A percentile compares a stretch with the other conserved stretches of the same genome.
These are phyloP conservation scores for Candida ipomoeae DNA, from an alignment of 805 yeast genomes.

Conservation along the genomic window DNA sequence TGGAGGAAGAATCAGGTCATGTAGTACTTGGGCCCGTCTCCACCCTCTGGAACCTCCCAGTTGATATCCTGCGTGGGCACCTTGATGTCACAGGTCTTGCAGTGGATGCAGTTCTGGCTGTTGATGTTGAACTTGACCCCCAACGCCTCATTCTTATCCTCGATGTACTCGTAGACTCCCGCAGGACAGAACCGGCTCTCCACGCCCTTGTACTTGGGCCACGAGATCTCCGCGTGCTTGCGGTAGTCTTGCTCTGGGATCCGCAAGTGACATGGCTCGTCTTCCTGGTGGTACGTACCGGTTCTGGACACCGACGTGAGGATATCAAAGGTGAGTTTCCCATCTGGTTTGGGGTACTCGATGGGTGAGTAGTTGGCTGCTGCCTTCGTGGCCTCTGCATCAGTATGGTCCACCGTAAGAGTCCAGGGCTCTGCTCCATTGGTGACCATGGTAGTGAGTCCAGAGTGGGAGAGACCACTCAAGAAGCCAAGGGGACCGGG, in stretches of 20 bases:
- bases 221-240: constrained; percentile 64
- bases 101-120: constrained; percentile 95
- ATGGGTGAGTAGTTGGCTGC: constrained; percentile 69
- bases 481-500: constrained; percentile 56
- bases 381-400: constrained; percentile 63
- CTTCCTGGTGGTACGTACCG: constrained; percentile 93
- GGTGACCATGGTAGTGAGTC: constrained; percentile 72
- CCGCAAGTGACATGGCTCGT: constrained; percentile 85
- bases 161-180: constrained; percentile 92
- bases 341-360: constrained; percentile 94
- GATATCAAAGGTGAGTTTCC: constrained; percentile 85
- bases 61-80: constrained; percentile 90
- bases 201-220: constrained; percentile 77
- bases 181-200: constrained; percentile 97
- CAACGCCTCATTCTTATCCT: constrained; percentile 51
- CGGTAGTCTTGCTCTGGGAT: constrained; percentile 54
- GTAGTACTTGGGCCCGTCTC: constrained; percentile 96
- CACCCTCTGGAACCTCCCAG: constrained; percentile 99
- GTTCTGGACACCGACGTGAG: constrained; percentile 94
- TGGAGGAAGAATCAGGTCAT: constrained; percentile 43
- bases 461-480: constrained; percentile 84
- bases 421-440: constrained; percentile 89
- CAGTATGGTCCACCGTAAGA: constrained; percentile 62
- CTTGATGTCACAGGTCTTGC: constrained; percentile 97
- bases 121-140: constrained; percentile 90